These are phyloP conservation scores for Grosmannia huntii DNA, from an alignment of 2,329 filamentous ascomycete species.

Conservation along the genomic window DNA sequence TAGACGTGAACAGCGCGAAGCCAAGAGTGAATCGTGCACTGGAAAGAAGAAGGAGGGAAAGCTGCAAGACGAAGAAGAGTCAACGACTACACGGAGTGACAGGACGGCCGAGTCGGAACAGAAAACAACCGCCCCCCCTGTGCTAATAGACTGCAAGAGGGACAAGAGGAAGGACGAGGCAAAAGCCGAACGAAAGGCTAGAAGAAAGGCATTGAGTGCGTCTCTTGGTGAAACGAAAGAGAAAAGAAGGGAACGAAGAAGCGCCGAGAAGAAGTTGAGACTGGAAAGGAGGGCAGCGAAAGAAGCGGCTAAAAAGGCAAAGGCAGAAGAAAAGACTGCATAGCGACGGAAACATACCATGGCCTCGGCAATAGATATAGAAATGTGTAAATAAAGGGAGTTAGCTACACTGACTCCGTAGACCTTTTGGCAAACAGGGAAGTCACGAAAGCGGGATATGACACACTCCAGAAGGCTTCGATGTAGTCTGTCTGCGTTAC, in stretches of 20 bases:
- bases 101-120: constrained; percentile 12
- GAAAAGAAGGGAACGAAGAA: constrained; percentile 1
- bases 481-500: too few relatives aligned
- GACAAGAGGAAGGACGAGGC: constrained; percentile 16
- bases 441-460: too few relatives aligned
- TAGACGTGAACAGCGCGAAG: constrained; percentile 8
- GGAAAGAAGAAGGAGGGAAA: constrained; percentile 16
- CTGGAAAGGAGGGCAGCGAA: background rate
- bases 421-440: too few relatives aligned
- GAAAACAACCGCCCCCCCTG: background rate
- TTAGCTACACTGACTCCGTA: too few relatives aligned
- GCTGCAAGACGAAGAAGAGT: background rate
- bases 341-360: background rate
- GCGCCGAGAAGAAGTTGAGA: constrained; percentile 23
- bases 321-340: background rate
- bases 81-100: background rate
- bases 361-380: background rate
- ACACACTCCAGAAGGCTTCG: too few relatives aligned
- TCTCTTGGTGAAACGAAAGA: constrained; percentile 20
- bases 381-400: background rate
- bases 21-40: constrained; percentile 15
- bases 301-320: constrained; percentile 15
- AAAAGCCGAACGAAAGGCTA: constrained; percentile 1
- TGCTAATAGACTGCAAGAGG: constrained; percentile 8
- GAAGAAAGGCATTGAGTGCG: constrained; percentile 18